These are phyloP conservation scores for Butyriboletus appendiculatus DNA, from an alignment of 1,284 basidiomycete genomes.

Conservation along the genomic window DNA sequence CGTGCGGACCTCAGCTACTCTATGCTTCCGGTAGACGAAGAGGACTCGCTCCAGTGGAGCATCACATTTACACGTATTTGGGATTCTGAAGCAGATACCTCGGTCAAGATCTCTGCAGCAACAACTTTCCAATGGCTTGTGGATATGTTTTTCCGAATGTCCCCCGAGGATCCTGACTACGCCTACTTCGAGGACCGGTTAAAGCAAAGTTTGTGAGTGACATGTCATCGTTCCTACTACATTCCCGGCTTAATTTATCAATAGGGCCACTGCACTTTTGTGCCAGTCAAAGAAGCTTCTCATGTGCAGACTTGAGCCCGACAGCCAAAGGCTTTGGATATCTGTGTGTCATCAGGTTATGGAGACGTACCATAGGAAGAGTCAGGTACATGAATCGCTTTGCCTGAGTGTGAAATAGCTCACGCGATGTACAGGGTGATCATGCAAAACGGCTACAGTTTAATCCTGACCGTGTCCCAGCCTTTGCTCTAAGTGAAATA, in stretches of 20 bases:
- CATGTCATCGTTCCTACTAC: not conserved
- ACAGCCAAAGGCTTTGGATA: conserved; percentile 67
- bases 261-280: conserved; percentile 56
- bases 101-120: conserved; percentile 61
- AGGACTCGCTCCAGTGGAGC: conserved; percentile 48
- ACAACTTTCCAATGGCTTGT: conserved; percentile 50
- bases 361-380: conserved; percentile 51
- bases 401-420: not conserved
- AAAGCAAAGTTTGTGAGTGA: conserved; percentile 31
- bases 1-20: conserved; percentile 58
- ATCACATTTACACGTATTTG: conserved; percentile 52
- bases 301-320: conserved; percentile 54
- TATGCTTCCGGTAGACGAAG: conserved; percentile 29
- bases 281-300: conserved; percentile 61
- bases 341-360: conserved; percentile 61
- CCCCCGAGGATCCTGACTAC: conserved; percentile 40
- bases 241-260: conserved; percentile 8
- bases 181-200: conserved; percentile 39
- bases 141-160: conserved; percentile 46
- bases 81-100: conserved; percentile 59
- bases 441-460: conserved; percentile 50
- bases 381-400: conserved; percentile 41
- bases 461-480: conserved; percentile 52
- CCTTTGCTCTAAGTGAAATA: conserved; percentile 68
- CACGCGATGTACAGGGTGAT: conserved; percentile 37